Base-by-base conservation (phyloP, 805 yeast species). In the Pichia exigua region DNA sequence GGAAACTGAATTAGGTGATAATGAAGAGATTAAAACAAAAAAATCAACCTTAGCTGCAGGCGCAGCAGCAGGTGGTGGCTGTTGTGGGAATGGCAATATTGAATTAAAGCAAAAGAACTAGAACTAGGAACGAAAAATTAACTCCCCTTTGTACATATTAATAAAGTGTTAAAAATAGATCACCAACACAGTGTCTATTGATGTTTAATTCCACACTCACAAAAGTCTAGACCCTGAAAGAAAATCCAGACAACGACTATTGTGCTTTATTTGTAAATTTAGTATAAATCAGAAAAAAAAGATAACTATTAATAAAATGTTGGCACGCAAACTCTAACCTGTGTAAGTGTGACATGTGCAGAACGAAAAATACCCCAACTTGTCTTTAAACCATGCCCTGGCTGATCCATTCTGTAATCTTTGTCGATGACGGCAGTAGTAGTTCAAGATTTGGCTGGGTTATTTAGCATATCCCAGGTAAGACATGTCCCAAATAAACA, bases 1-100 rank as follows among this genome's bases (percentile, higher is more conserved):
- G 46, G 80, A 85, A 46, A 87, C 95, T 0, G 98, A 92, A 67
- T 72, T 92, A 48, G 98, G 97, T 20, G 96, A 90, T 63, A 92
- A 92, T 65, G 95, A 90, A 38, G 75, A 81, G 45, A 76, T 87
- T 58, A 86, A 84, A 65, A 77, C 71, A 55, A 69, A 73, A 43
- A 68, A 71, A 9, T 65, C 78, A 65, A 57, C 56, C 20, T 54
- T 58, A 15, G 54, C 52, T n/a, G 64, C 61, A n/a, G 60, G 57
- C 24, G 61, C 55, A 24, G 54, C 58, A 42, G 75, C 77, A 22
- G 53, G 54, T 43, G 76, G 80, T 26, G 80, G 78, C 42, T 81
- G 83, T 51, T 81, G 86, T 61, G 77, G 82, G 54, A 79, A 80
- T 47, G 81, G 81, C 44, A 74, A 77, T 49, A 53, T 71, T 59